Conservation (phyloP, 192 early-diverging fungal species). For the Thoreauomyces humboldtii region DNA sequence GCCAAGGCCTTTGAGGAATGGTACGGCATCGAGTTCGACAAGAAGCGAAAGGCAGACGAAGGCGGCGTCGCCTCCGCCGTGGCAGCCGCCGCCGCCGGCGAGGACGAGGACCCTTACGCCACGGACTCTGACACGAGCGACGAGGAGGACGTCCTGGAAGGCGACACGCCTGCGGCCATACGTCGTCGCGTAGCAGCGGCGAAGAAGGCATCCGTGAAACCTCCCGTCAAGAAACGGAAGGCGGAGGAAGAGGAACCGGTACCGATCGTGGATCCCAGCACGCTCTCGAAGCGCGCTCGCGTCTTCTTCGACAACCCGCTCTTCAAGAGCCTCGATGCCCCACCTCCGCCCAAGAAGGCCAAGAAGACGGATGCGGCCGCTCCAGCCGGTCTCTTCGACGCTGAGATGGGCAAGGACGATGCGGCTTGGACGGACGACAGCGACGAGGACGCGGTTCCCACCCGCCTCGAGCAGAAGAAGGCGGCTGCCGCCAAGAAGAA, state of each 20-base stretch:
- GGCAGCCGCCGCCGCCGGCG: conserved; percentile 31
- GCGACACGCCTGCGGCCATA: conserved; percentile 45
- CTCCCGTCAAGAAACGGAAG: conserved; percentile 29
- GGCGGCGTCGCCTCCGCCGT: conserved; percentile 24
- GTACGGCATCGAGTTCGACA: conserved; percentile 56
- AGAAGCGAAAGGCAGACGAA: conserved; percentile 38
- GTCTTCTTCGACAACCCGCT: conserved; percentile 95
- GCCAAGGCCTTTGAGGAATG: conserved; percentile 58
- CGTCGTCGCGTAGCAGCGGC: no score
- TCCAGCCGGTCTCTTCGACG: conserved; percentile 25
- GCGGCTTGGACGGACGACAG: conserved; percentile 33
- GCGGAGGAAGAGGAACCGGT: conserved; percentile 45
- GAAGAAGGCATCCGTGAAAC: no score
- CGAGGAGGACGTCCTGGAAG: conserved; percentile 48
- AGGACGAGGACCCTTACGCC: conserved; percentile 28
- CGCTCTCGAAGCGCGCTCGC: conserved; percentile 77
- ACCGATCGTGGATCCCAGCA: conserved; percentile 37
- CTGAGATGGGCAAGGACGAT: conserved; percentile 30
- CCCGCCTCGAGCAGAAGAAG: conserved; percentile 11
- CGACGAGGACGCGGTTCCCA: conserved; percentile 27
- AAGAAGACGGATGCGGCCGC: not conserved
- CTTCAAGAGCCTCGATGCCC: conserved; percentile 62
- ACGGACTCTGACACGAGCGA: conserved; percentile 23
- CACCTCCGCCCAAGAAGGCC: conserved; percentile 3
- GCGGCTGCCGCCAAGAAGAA: not conserved